These are phyloP conservation scores for Colletotrichum endophyticum DNA, from an alignment of 2,329 filamentous ascomycete species.

Conservation along the genomic window DNA sequence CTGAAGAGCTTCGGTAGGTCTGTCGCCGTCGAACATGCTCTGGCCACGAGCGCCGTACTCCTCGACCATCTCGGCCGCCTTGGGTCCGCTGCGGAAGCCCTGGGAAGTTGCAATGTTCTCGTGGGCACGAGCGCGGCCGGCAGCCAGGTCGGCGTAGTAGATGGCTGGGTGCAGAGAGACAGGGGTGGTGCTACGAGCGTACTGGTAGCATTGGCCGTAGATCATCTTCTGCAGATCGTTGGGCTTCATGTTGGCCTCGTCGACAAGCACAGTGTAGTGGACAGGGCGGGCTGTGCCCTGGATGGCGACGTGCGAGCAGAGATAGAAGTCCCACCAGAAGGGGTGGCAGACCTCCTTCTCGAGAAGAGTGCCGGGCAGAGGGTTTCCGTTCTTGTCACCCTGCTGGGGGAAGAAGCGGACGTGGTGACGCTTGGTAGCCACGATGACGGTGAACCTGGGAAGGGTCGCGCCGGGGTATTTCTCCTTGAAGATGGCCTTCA, in stretches of 20 bases:
- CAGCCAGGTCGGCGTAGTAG: constrained; percentile 94
- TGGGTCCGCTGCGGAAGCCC: constrained; percentile 47
- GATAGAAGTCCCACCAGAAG: constrained; percentile 86
- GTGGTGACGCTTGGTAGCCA: constrained; percentile 94
- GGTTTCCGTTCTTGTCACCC: constrained; percentile 79
- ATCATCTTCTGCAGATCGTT: constrained; percentile 85
- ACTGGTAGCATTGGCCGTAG: constrained; percentile 95
- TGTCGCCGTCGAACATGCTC: neutral
- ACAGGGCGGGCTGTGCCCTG: constrained; percentile 94
- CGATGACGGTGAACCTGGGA: constrained; percentile 81
- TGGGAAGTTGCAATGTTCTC: constrained; percentile 56
- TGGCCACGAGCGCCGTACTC: constrained; percentile 46
- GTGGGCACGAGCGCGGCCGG: constrained; percentile 79
- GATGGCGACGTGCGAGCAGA: constrained; percentile 72
- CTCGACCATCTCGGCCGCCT: constrained; percentile 44
- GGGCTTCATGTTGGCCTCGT: constrained; percentile 73
- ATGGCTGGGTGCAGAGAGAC: constrained; percentile 89
- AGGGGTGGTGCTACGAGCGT: constrained; percentile 87
- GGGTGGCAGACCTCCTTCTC: constrained; percentile 91
- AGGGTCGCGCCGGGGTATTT: constrained; percentile 26
- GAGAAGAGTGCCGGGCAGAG: constrained; percentile 84
- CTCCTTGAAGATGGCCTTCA: constrained; percentile 65
- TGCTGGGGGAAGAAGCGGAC: constrained; percentile 79
- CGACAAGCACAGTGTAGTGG: constrained; percentile 87
- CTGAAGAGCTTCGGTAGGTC: constrained; percentile 16